phyloP scores from a whole-genome alignment of 345 rosid species.

The Eucalyptus regnans region DNA sequence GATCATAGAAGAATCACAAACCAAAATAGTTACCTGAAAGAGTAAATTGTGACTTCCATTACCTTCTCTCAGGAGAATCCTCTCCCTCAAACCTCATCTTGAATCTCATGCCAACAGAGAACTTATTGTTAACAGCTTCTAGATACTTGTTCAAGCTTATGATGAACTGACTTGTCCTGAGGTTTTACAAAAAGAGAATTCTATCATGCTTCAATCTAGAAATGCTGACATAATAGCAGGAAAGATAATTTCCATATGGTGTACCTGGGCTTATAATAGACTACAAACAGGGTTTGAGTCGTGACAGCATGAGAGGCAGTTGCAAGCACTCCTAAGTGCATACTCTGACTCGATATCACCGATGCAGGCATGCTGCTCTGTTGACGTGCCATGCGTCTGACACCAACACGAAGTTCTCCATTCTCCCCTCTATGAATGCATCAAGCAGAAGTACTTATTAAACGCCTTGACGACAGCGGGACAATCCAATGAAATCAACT shows the following conservation, averaged over 20 bases:
- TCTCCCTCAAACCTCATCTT: slow-evolving; percentile 93
- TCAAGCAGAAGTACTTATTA: neutral
- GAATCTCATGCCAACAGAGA: slow-evolving; percentile 71
- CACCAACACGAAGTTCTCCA: slow-evolving; percentile 75
- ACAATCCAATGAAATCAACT: neutral
- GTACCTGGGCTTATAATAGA: slow-evolving; percentile 91
- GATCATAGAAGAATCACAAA: neutral
- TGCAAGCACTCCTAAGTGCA: slow-evolving; percentile 94
- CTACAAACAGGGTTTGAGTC: slow-evolving; percentile 63
- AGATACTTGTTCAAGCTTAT: slow-evolving; percentile 65
- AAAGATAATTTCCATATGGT: neutral
- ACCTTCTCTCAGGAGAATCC: slow-evolving; percentile 89
- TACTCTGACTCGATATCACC: slow-evolving; percentile 88
- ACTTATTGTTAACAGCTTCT: slow-evolving; percentile 48
- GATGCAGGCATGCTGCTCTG: slow-evolving; percentile 71
- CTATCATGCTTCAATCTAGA: neutral
- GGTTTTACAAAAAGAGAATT: neutral
- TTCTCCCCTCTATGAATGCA: slow-evolving; percentile 44
- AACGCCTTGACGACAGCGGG: neutral
- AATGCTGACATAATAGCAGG: neutral
- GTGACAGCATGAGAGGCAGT: slow-evolving; percentile 77
- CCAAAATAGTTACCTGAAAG: neutral
- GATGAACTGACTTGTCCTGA: slow-evolving; percentile 86
- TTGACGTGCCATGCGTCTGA: slow-evolving; percentile 53
- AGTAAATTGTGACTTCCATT: neutral